Base-by-base conservation (phyloP, 495 filamentous ascomycete species). In the Penicillium antarcticum region DNA sequence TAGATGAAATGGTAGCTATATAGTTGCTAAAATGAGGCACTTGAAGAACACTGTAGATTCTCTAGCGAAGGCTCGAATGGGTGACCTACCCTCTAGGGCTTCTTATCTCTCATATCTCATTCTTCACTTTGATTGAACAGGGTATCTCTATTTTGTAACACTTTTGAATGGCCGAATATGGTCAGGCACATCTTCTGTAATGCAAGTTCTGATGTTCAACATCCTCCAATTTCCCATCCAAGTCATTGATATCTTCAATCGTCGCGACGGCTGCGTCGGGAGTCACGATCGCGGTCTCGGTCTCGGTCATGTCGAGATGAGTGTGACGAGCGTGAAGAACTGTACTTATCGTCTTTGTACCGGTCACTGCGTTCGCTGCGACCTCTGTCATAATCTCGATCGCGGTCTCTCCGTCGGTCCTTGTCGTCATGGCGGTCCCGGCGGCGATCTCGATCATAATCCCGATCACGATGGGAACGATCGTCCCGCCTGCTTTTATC, bases 331-430 rank as follows among this genome's bases (percentile, higher is more conserved):
- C 67, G 56, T 12, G 70, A 69, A 46, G 61, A 58, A 51, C 57
- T 65, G 48, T 71, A 58, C 19, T 60, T 57, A 17, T 75, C 71
- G 56, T 73, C 68, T 19, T 66, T 58, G 37, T 65, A 55, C 41
- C 56, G 41, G 14, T 53, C 55, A 23, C 61, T 61, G 52, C 56
- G 41, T 13, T 53, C 55, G 18, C 61, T 61, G 52, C 54, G 53
- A n/a, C 66, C 68, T n/a, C 57, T 36, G 19, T 67, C 59, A 38
- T 61, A 56, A 31, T 67, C 66, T 9, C 65, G 63, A 42, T 67
- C 64, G 37, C 68, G 56, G 52, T 76, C 66, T 62, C 62, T 57
- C 50, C 70, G 63, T 33, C 67, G 63, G 26, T 65, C 60, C 21
- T 48, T 58, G 33, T 66, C 54, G 21, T 51, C 53, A 41, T 65